phyloP scores from a whole-genome alignment of 2,329 filamentous ascomycete genomes.

The Stenocarpella maydis region DNA sequence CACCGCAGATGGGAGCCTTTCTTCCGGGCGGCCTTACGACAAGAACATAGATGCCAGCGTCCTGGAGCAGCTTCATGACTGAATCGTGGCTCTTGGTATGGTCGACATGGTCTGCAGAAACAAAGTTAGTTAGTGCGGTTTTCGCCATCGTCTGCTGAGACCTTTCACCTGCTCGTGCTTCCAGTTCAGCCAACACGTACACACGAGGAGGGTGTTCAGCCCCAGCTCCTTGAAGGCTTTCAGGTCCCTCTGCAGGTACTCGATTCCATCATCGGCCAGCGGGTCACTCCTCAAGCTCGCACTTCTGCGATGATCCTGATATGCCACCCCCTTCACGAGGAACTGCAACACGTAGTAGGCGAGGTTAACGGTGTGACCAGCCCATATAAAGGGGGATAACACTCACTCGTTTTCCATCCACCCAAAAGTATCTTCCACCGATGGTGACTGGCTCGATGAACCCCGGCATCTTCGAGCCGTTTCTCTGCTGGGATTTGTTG shows the following conservation, averaged over 20 bases:
- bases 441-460: neutral
- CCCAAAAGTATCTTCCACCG: neutral
- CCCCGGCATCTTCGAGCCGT: neutral
- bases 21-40: constrained; percentile 34
- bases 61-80: neutral
- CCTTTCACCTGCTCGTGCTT: neutral
- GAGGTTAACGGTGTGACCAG: neutral
- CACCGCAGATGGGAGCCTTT: neutral
- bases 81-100: neutral
- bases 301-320: neutral
- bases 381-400: neutral
- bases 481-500: neutral
- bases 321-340: neutral
- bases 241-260: constrained; percentile 37
- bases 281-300: constrained; percentile 22
- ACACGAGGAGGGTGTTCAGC: constrained; percentile 40
- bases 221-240: constrained; percentile 39
- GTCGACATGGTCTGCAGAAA: neutral
- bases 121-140: neutral
- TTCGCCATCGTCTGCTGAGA: neutral
- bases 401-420: neutral
- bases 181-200: constrained; percentile 34
- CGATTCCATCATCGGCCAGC: constrained; percentile 36
- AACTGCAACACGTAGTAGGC: neutral
- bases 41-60: constrained; percentile 39